phyloP scores from a whole-genome alignment of 257 asterid genomes.

The Scutellaria galericulata region DNA sequence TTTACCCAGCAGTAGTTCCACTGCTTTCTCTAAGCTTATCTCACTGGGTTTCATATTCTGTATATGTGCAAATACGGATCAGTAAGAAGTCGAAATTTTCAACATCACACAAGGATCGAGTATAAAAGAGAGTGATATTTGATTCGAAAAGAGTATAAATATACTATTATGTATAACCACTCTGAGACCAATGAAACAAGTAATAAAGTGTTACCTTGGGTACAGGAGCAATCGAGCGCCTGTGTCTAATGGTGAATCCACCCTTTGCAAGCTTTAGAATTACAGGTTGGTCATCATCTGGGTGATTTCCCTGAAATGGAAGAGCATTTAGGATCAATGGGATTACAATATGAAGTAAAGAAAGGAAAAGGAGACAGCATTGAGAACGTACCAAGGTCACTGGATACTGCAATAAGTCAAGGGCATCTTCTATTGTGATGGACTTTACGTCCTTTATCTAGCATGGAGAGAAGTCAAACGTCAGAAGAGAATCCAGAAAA shows the following conservation, averaged over 20 bases:
- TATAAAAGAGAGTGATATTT: conserved; percentile 1
- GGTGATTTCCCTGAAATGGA: conserved; percentile 76
- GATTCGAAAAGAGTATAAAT: conserved; percentile 2
- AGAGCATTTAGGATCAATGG: conserved; percentile 30
- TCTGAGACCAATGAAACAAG: neutral
- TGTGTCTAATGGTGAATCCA: conserved; percentile 70
- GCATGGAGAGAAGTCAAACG: conserved; percentile 21
- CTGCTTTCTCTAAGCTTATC: conserved; percentile 69
- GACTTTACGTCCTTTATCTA: conserved; percentile 69
- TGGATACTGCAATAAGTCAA: conserved; percentile 84
- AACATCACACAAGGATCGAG: neutral
- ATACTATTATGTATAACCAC: neutral
- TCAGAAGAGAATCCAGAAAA: conserved; percentile 34
- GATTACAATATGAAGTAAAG: conserved; percentile 28
- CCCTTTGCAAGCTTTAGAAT: conserved; percentile 59
- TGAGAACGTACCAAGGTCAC: conserved; percentile 64
- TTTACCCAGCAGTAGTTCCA: conserved; percentile 62
- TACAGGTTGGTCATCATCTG: conserved; percentile 68
- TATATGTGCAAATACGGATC: neutral
- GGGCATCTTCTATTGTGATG: conserved; percentile 78
- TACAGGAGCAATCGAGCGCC: conserved; percentile 65
- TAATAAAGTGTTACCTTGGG: conserved; percentile 65
- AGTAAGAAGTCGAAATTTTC: conserved; percentile 17
- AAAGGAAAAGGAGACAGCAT: conserved; percentile 2
- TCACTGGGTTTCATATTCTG: conserved; percentile 68